phyloP scores from a whole-genome alignment of 225 moss, liverwort and hornwort genomes.

The Polytrichum formosum region DNA sequence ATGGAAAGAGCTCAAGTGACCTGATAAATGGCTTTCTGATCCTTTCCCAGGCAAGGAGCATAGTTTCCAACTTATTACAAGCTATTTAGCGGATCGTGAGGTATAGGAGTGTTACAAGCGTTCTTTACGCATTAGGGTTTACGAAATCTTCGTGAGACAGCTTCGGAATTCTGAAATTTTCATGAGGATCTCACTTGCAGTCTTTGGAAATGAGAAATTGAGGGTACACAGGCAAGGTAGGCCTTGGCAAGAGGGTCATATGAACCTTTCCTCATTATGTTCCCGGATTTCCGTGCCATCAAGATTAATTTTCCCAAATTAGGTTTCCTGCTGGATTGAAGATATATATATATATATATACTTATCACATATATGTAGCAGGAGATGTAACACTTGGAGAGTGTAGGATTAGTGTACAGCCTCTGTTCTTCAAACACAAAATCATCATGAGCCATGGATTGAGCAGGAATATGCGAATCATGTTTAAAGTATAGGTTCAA shows the following conservation, averaged over 20 bases:
- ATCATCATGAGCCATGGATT: not conserved
- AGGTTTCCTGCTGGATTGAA: not conserved
- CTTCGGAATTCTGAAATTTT: not conserved
- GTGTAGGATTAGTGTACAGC: not conserved
- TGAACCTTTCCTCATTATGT: too few species aligned
- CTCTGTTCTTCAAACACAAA: not conserved
- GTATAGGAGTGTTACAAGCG: not conserved
- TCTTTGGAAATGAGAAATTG: not conserved
- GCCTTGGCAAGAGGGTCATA: not conserved
- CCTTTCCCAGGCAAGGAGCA: slow-evolving; percentile 1
- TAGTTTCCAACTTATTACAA: not conserved
- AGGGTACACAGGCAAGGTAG: not conserved
- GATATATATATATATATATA: not conserved
- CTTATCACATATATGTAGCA: not conserved
- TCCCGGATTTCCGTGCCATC: not conserved
- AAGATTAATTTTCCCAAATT: not conserved
- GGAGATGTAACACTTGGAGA: not conserved
- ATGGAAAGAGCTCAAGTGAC: not conserved
- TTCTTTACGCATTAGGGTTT: not conserved
- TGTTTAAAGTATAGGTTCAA: too few species aligned
- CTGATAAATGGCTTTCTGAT: not conserved
- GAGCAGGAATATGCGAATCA: too few species aligned
- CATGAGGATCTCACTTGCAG: not conserved
- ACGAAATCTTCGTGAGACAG: not conserved
- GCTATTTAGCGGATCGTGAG: not conserved